Conservation (phyloP, 2,329 filamentous ascomycete genomes). For the Aspergillus awamori region DNA sequence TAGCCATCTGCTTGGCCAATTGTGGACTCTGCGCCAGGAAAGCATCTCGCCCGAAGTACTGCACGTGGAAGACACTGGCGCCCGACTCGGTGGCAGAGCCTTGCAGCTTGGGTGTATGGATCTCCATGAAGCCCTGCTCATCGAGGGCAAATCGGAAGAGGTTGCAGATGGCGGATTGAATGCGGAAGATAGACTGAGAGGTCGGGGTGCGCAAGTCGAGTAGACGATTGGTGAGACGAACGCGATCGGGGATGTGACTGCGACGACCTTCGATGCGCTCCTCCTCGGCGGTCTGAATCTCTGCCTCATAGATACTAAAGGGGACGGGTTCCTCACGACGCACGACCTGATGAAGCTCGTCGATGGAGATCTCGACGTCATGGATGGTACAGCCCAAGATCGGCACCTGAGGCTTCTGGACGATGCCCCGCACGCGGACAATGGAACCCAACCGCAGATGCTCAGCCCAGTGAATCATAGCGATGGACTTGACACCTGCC, state of each 20-base stretch:
- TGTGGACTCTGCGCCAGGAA: conserved; percentile 93
- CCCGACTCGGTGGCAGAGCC: conserved; percentile 89
- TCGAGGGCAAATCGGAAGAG: conserved; percentile 79
- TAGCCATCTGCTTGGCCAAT: conserved; percentile 88
- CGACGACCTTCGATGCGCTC: conserved; percentile 59
- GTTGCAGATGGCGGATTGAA: conserved; percentile 78
- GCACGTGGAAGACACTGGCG: conserved; percentile 85
- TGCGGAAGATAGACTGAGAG: conserved; percentile 84
- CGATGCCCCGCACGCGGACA: conserved; percentile 71
- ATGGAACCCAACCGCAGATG: conserved; percentile 78
- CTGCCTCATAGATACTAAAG: conserved; percentile 71
- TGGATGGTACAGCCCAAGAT: conserved; percentile 76
- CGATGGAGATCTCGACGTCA: conserved; percentile 73
- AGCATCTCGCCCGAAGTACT: conserved; percentile 85
- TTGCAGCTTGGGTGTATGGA: conserved; percentile 90
- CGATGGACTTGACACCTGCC: conserved; percentile 64
- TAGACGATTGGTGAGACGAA: conserved; percentile 76
- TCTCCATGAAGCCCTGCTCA: conserved; percentile 80
- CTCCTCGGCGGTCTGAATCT: conserved; percentile 61
- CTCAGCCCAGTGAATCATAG: conserved; percentile 86
- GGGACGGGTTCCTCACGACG: conserved; percentile 64
- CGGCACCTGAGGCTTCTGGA: conserved; percentile 73
- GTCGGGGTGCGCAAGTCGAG: conserved; percentile 83
- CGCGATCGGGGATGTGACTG: conserved; percentile 69
- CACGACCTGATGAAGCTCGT: conserved; percentile 65